Evolutionary conservation across 108 stramenopile species (phyloP), one percentile per base, ranked within the genome.

Genomic region (Hondaea fermentalgiana): DNA sequence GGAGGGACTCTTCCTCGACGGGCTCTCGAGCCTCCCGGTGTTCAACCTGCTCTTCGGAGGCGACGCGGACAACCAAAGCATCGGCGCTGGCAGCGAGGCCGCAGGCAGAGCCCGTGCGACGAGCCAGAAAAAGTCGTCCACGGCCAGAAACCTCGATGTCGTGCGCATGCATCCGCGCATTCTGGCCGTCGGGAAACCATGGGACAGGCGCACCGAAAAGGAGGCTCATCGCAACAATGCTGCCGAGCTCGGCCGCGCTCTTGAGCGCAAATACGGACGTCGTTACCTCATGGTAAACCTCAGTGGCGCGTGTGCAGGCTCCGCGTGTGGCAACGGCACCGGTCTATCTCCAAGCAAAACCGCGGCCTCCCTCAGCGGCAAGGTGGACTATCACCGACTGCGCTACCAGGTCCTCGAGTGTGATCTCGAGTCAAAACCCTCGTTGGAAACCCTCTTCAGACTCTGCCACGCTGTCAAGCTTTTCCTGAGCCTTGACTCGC

Each of bases 371-470:
- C 55, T 57, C 55, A 16, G 55, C 55, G 16, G 8, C 64, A 28
- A 17, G 42, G 45, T 83, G 17, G 76, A 83, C 76, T 83, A 83
- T 45, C 51, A 83, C 76, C 6, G 76, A 23, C 51, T 83, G n/a
- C 76, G 51, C 45, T 53, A 83, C 51, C 76, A 83, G 76, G 76
- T 83, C 25, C 51, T 83, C 3, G 76, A 83, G 76, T 83, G 76
- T 45, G 76, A 83, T 4, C 51, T 83, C 1, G 76, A 83, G 76
- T 53, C 51, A 6, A 12, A 12, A 12, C 45, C 51, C 49, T 28
- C 76, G 23, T 45, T 83, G 6, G 76, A 83, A 23, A 25, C 76
- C n/a, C 25, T 83, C 25, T 83, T 83, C 5, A 6, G 19, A 12
- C 51, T 83, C n/a, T 83, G 76, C 76, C 76, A 83, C 51, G 76